Evolutionary conservation across 176 grass and related monocot species (phyloP), one percentile per base, ranked within the genome.

Genomic region (Juncus effusus): DNA sequence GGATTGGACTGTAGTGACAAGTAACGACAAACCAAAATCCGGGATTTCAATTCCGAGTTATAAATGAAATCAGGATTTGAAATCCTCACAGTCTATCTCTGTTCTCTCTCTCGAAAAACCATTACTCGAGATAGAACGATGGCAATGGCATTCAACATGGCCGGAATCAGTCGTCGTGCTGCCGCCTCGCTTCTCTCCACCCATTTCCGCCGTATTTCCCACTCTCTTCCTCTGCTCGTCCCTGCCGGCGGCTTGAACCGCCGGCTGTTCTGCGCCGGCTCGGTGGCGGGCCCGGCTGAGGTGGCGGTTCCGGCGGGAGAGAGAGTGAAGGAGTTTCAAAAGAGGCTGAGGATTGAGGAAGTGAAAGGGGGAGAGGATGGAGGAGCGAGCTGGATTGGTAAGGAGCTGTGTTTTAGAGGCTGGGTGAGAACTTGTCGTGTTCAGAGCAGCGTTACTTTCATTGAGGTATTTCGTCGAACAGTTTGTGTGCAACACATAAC

Each of bases 381-480:
- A 67, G 93, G 94, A 15, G 13, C 78, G 36, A 72, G 70, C 6
- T 84, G 85, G 85, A 64, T 97, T 12, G 88, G 88, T 38, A 83
- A 84, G 80, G 60, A 73, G 39, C 81, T 97, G 42, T 45, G 70
- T 49, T 63, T 92, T 60, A 90, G 94, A 66, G 94, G 94, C 1
- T 97, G 88, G 94, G 82, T 92, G 39, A 85, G 94, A 55, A 97
- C 94, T 61, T 97, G 94, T 79, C 85, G 94, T 42, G 88, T 80
- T 40, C 94, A 97, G 75, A 97, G 88, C 74, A 86, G 82, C 13
- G 85, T 97, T 74, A 97, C 94, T 7, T 97, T 97, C 72, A 84
- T 97, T 38, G 93, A 97, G 93, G 93, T 96, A 80, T 36, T 6
- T 47, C 1, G 19, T 47, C 44, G 44, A 47, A 47, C 6, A 42